Percentiles rank a stretch among this genome's conserved stretches.
Evolutionary conservation across 2,329 filamentous ascomycete genomes (phyloP).

Genomic region (Cladosporium austrohemisphaericum): DNA sequence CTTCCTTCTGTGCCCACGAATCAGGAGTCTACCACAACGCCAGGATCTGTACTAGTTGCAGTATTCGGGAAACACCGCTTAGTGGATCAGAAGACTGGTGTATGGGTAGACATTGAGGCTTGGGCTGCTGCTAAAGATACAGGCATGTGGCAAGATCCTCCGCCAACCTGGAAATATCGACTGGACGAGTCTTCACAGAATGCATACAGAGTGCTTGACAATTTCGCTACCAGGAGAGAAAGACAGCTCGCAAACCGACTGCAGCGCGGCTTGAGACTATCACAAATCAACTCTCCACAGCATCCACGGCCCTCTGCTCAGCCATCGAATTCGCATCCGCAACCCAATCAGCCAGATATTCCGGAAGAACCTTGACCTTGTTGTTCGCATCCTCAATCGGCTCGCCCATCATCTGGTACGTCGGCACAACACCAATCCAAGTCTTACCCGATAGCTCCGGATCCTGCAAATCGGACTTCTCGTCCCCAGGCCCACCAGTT

Average conservation of each 20-base stretch:
- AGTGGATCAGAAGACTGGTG: slow-evolving; percentile 11
- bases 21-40: neutral
- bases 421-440: slow-evolving; percentile 62
- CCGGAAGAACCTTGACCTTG: slow-evolving; percentile 55
- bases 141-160: neutral
- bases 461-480: slow-evolving; percentile 52
- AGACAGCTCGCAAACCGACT: neutral
- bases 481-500: slow-evolving; percentile 60
- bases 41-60: slow-evolving; percentile 19
- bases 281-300: slow-evolving; percentile 23
- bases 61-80: slow-evolving; percentile 22
- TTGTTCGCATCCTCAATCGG: slow-evolving; percentile 60
- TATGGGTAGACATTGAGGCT: slow-evolving; percentile 24
- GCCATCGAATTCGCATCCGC: slow-evolving; percentile 43
- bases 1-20: neutral
- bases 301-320: slow-evolving; percentile 34
- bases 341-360: slow-evolving; percentile 56
- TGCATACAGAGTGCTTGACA: neutral
- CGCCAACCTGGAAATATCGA: neutral
- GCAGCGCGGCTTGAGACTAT: too few relatives aligned
- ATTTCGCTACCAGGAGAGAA: neutral
- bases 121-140: slow-evolving; percentile 17
- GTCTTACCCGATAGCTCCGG: slow-evolving; percentile 48
- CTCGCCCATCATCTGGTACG: slow-evolving; percentile 61
- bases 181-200: neutral